A percentile compares a stretch with the other conserved stretches of the same genome.
Evolutionary conservation across 2,329 filamentous ascomycete genomes (phyloP).

Genomic region (Aaosphaeria pasadenensis): DNA sequence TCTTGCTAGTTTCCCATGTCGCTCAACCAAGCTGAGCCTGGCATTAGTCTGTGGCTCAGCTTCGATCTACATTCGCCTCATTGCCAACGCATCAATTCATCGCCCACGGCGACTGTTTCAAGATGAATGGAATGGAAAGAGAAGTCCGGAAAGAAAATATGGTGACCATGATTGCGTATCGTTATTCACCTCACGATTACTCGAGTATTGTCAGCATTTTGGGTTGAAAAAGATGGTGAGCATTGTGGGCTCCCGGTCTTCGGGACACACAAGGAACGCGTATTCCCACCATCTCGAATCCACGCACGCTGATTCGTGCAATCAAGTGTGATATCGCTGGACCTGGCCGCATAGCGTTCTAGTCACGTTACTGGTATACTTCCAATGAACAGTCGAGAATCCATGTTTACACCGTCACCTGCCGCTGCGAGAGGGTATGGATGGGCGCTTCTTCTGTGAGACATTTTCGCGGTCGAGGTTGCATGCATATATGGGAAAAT

Average conservation of each 20-base stretch:
- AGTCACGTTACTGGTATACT: conserved; percentile 27
- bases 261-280: conserved; percentile 29
- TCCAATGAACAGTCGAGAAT: conserved; percentile 18
- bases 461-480: too few relatives aligned
- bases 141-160: too few relatives aligned
- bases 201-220: too few relatives aligned
- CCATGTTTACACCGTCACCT: too few relatives aligned
- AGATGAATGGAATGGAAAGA: too few relatives aligned
- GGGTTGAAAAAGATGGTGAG: too few relatives aligned
- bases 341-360: conserved; percentile 22
- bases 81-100: conserved; percentile 10
- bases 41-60: conserved; percentile 36
- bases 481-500: too few relatives aligned
- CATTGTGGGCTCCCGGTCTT: conserved; percentile 16
- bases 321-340: conserved; percentile 19
- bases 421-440: too few relatives aligned
- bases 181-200: too few relatives aligned
- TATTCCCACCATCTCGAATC: conserved; percentile 19
- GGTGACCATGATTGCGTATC: too few relatives aligned
- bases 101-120: neutral
- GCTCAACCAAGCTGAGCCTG: conserved; percentile 20
- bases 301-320: conserved; percentile 28
- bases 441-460: too few relatives aligned
- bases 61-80: conserved; percentile 9
- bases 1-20: conserved; percentile 11